Evolutionary conservation across 2,329 filamentous ascomycete genomes (phyloP).

Genomic region (Albifimbria verrucaria): DNA sequence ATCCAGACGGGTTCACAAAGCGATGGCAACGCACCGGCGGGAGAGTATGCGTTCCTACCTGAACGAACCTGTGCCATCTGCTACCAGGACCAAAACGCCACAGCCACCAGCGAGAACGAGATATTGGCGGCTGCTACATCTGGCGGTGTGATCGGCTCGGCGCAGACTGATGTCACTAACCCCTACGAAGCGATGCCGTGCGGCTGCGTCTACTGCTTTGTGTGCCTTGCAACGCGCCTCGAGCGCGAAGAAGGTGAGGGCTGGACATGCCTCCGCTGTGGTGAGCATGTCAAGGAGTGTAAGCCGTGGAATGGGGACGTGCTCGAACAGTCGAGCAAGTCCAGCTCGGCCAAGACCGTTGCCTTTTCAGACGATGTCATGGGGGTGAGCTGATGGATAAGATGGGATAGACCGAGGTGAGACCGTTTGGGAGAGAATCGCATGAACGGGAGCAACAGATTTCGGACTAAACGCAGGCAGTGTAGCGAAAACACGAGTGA

Average conservation of each 20-base stretch:
- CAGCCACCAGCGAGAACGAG: slow-evolving; percentile 68
- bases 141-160: slow-evolving; percentile 79
- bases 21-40: slow-evolving; percentile 51
- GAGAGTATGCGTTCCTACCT: slow-evolving; percentile 81
- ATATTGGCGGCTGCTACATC: slow-evolving; percentile 67
- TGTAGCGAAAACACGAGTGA: no score
- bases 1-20: slow-evolving; percentile 47
- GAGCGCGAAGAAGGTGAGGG: slow-evolving; percentile 93
- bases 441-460: neutral
- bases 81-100: slow-evolving; percentile 86
- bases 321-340: slow-evolving; percentile 52
- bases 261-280: slow-evolving; percentile 88
- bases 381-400: slow-evolving; percentile 29
- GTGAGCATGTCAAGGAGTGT: slow-evolving; percentile 78
- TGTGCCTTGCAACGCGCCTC: slow-evolving; percentile 85
- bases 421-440: neutral
- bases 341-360: slow-evolving; percentile 51
- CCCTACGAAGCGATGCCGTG: slow-evolving; percentile 90
- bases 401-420: slow-evolving; percentile 15
- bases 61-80: slow-evolving; percentile 96
- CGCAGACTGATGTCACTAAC: slow-evolving; percentile 91
- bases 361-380: slow-evolving; percentile 58
- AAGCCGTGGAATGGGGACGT: slow-evolving; percentile 91
- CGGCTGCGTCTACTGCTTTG: slow-evolving; percentile 92
- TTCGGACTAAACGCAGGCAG: no score